Base-by-base conservation (phyloP, 2,329 filamentous ascomycete genomes). In the Graphilbum sp. region DNA sequence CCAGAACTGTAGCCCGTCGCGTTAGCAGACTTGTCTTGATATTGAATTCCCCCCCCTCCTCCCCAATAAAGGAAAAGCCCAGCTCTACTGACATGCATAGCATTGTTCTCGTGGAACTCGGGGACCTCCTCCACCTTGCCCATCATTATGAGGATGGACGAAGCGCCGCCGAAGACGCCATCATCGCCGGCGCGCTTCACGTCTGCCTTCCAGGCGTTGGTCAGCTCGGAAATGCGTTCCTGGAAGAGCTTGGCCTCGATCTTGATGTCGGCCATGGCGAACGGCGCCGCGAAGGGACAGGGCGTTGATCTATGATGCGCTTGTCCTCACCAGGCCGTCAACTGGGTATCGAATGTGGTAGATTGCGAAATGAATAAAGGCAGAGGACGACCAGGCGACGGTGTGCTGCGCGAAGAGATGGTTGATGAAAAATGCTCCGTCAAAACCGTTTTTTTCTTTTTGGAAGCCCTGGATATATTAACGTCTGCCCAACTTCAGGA, bases 181-280 rank as follows among this genome's bases (percentile, higher is more conserved):
- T 93, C 83, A 63, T 93, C 83, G 56, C 81, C 82, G 45, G 79
- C 73, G 54, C 87, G 81, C 66, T 93, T 88, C 19, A 38, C 24
- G 68, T 96, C 88, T 52, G 82, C 77, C 68, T 94, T 96, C 90
- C 92, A 98, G 63, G 85, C 76, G 51, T 82, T 77, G 56, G 87
- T 72, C 52, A 98, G 80, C 54, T 80, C 79, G 49, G 79, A 79
- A 49, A 96, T 72, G 55, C 90, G 87, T 65, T 90, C 87, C 61
- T 94, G 87, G 66, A 98, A 98, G 57, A 77, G 68, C 60, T 80
- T 79, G 65, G 79, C 83, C 67, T 96, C 87, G 66, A 98, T 95
- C 64, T 83, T 84, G 64, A 98, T 93, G 62, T 92, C 83, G 54
- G 67, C 69, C 74, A 75, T 75, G 58, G 55, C 58, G 55, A 54